A percentile compares a stretch with the other conserved stretches of the same genome.
Evolutionary conservation across 306 rosid species (phyloP).

Genomic region (Trichosanthes cucumerina): DNA sequence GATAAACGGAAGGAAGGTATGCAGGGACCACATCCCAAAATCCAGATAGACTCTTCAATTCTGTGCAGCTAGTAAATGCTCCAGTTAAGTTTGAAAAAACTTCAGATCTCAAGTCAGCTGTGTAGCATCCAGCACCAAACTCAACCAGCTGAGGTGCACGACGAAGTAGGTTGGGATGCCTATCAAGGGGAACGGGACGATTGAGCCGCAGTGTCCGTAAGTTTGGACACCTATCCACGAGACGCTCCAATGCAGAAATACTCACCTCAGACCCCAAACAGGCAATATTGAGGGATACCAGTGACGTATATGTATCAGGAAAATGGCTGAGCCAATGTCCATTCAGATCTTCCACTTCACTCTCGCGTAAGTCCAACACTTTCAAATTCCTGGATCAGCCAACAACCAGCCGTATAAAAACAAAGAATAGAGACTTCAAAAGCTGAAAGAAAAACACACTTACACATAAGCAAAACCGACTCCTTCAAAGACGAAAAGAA

Average conservation of each 20-base stretch:
- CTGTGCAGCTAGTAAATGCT: slow-evolving; percentile 49
- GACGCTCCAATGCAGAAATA: slow-evolving; percentile 70
- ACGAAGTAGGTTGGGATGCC: slow-evolving; percentile 46
- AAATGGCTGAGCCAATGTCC: slow-evolving; percentile 96
- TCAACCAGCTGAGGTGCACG: slow-evolving; percentile 70
- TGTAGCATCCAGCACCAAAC: slow-evolving; percentile 70
- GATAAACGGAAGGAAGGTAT: slow-evolving; percentile 60
- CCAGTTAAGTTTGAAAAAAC: slow-evolving; percentile 41
- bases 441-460: background rate
- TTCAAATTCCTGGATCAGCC: slow-evolving; percentile 60
- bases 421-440: background rate
- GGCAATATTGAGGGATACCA: slow-evolving; percentile 81
- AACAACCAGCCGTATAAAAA: background rate
- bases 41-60: slow-evolving; percentile 60
- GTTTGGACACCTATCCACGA: slow-evolving; percentile 70
- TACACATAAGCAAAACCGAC: background rate
- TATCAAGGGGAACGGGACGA: slow-evolving; percentile 71
- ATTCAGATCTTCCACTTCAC: slow-evolving; percentile 75
- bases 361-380: slow-evolving; percentile 82
- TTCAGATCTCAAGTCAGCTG: slow-evolving; percentile 57
- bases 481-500: background rate
- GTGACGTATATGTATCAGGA: slow-evolving; percentile 74
- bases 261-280: slow-evolving; percentile 75
- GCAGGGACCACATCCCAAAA: slow-evolving; percentile 85
- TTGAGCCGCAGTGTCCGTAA: slow-evolving; percentile 75